Evolutionary conservation across 768 basidiomycete genomes (phyloP), one percentile per base, ranked within the genome.

Genomic region (Gymnopilus dilepis): DNA sequence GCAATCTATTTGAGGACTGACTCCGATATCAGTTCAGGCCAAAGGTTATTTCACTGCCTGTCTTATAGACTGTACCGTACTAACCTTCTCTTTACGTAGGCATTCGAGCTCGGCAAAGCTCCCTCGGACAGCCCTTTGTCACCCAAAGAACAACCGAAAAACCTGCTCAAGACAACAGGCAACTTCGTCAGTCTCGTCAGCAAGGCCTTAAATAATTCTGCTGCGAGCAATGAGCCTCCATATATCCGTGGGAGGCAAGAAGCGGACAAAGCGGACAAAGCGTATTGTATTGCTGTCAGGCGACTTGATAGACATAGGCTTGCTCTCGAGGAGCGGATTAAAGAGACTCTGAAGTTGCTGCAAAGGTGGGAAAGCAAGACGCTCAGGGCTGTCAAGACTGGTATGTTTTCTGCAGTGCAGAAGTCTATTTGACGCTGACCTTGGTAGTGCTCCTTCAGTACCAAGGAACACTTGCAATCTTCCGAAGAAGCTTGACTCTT

Each of bases 361-460:
- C 95, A 97, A 72, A 82, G 82, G 58, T 95, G 92, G 92, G 95
- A 97, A 76, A 73, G 82, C 40, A 95, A 97, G 67, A 80, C 95
- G 48, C 77, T 97, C 69, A 78, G 87, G 26, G 91, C 92, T 3
- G 86, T 97, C 60, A 95, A 95, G 79, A 91, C 91, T 4, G 91
- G 92, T 87, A 65, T 15, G 64, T 60, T 8, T 22, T 12, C 11
- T 41, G 24, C 26, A 47, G 17, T 21, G 61, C 40, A 48, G 42
- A 42, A 28, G 15, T 12, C 38, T 34, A 13, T 13, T n/a, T 30
- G 38, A n/a, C 17, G 30, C n/a, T 52, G 5, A 33, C 52, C 37
- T 55, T 22, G 6, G 62, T 24, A 91, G 94, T 93, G 4, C 80
- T 97, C 21, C 82, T 91, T 40, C 92, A 96, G 73, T 97, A 93